phyloP scores from a whole-genome alignment of 768 basidiomycete genomes.

The Nidularia sp. region DNA sequence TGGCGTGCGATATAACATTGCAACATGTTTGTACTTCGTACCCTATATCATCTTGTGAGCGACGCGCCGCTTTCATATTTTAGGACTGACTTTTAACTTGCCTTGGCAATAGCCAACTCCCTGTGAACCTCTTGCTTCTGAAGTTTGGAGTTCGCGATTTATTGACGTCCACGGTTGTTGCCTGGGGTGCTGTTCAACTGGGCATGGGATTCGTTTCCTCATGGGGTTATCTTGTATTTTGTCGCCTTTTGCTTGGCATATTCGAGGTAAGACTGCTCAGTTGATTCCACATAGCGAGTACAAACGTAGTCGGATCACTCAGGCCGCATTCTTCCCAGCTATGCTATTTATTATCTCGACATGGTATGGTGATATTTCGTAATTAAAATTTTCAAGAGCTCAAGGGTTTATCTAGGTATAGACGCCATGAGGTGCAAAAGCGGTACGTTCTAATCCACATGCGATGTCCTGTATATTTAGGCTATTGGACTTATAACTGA shows the following conservation, averaged over 20 bases:
- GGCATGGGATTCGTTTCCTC: conserved; percentile 40
- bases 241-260: conserved; percentile 38
- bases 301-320: too few species aligned
- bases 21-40: conserved; percentile 38
- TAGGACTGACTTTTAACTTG: too few species aligned
- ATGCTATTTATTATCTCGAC: conserved; percentile 43
- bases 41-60: conserved; percentile 40
- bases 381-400: too few species aligned
- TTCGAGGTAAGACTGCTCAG: conserved; percentile 30
- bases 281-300: too few species aligned
- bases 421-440: conserved; percentile 41
- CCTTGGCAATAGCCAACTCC: conserved; percentile 31
- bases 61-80: too few species aligned
- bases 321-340: conserved; percentile 44
- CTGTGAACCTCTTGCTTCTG: conserved; percentile 38
- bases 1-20: conserved; percentile 34
- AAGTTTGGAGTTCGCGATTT: conserved; percentile 40
- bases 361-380: too few species aligned
- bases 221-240: conserved; percentile 35
- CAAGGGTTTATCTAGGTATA: conserved; percentile 35
- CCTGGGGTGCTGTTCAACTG: conserved; percentile 40
- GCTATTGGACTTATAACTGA: not conserved
- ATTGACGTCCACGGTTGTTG: conserved; percentile 34
- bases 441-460: conserved; percentile 18
- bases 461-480: not conserved